Base-by-base conservation (phyloP, 257 asterid genomes). In the Voacanga thouarsii region DNA sequence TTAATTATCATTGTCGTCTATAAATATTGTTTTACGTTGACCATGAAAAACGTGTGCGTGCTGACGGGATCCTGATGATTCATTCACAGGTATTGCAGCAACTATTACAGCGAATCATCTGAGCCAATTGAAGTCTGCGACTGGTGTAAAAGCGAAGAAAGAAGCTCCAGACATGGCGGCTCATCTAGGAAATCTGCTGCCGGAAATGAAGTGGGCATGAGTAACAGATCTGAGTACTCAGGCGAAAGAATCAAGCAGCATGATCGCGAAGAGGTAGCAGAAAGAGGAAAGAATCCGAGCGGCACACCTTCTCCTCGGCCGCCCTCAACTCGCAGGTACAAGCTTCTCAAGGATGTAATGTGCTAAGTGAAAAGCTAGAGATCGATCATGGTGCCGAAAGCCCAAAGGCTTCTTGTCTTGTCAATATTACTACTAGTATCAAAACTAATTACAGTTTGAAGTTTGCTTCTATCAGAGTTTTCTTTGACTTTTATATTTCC, bases 311-410 rank as follows among this genome's bases (percentile, higher is more conserved):
- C 97, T 12, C 98, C 96, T 0, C 90, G 94, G 51, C 77, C 95
- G 51, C 77, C 95, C 78, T 24, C 93, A 67, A 84, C 96, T n/a
- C 90, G 97, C 63, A 86, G 97, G 91, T 94, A 94, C 88, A 94
- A 94, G 96, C 96, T 94, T 86, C 97, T 94, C 86, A 94, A 94
- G 89, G 98, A 94, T 84, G 98, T 94, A 14, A 92, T 94, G 97
- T 92, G 98, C 82, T 80, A 75, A 80, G 44, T 86, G 84, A 86
- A 69, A 21, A 50, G 10, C 21, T 24, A 59, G 15, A 59, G 14
- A 60, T 9, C 67, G 7, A 11, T 7, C 15, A 28, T 57, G 15
- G 63, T 71, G 50, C 57, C 75, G 12, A 23, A 68, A 53, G 55
- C 9, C 69, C 69, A 5, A 63, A 63, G 71, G 75, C 70, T 26